Evolutionary conservation across 116 monocot species (phyloP), one percentile per base, ranked within the genome.

Genomic region (Papilionanthe hybrid): DNA sequence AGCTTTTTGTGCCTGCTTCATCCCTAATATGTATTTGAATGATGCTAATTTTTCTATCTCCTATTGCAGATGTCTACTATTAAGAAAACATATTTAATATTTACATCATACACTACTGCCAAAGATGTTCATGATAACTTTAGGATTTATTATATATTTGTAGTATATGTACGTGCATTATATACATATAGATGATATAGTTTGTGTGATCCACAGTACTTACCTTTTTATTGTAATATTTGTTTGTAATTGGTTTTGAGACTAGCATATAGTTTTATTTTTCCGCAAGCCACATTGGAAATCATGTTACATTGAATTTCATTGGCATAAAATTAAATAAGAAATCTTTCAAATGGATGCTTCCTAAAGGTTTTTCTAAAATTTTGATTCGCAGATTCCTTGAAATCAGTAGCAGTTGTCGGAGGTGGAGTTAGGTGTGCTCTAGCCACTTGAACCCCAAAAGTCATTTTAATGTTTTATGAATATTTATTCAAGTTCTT

Each of bases 391-490:
- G 29, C 86, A 87, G 92, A 82, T 49, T 20, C 78, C 8, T 44
- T 76, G 11, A 86, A 82, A 75, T 95, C 95, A 7, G 95, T 95
- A 55, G 95, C 95, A 29, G 86, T 95, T 77, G 85, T 95, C 45
- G 95, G 93, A 10, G 89, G 86, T 68, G 95, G 95, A 27, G 93
- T 93, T n/a, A 91, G 95, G 95, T 95, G 63, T 77, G 76, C 32
- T 73, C 43, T 7, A 43, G n/a, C 5, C 10, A 5, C 27, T 32
- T 9, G 23, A 67, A 67, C 27, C 71, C 32, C 6, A 43, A 43
- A 69, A 28, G 17, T 73, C 73, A 42, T 41, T 30, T 44, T 73
- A n/a, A 17, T 73, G 1, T 9, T 44, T 20, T 32, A 43, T 73
- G 43, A 13, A 9, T 15, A 73, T 19, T 30, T 5, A 73, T 43